phyloP scores from a whole-genome alignment of 805 yeast genomes.

The Blastobotrys chiropterorum region DNA sequence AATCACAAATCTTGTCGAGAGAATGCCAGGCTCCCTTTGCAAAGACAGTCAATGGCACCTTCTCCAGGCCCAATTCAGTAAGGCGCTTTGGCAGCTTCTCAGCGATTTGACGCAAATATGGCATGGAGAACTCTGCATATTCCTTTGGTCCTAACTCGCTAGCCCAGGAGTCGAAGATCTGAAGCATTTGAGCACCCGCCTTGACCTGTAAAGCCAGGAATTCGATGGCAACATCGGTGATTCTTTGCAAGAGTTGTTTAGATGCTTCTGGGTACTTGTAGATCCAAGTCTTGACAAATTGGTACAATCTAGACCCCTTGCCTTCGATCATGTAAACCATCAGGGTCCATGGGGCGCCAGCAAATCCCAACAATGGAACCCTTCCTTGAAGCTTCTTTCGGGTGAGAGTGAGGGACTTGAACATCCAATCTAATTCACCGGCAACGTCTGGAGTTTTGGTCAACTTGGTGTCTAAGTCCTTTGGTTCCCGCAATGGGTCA shows the following conservation, averaged over 20 bases:
- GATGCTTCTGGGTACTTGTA: constrained; percentile 70
- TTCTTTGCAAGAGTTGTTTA: constrained; percentile 63
- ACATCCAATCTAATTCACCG: constrained; percentile 87
- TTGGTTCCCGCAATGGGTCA: constrained; percentile 71
- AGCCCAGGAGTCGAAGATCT: constrained; percentile 97
- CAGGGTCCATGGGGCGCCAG: constrained; percentile 98
- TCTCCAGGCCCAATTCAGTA: constrained; percentile 65
- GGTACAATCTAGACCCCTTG: constrained; percentile 86
- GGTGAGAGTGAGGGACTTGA: constrained; percentile 88
- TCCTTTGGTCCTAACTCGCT: constrained; percentile 92
- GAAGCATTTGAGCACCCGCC: constrained; percentile 98
- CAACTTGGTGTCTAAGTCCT: constrained; percentile 44
- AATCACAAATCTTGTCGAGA: constrained; percentile 69
- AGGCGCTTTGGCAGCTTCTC: constrained; percentile 62
- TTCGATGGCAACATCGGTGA: constrained; percentile 85
- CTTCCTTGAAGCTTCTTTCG: constrained; percentile 79
- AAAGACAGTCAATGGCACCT: constrained; percentile 83
- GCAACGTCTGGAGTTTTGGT: constrained; percentile 60
- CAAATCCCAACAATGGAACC: constrained; percentile 91
- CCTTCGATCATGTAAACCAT: constrained; percentile 98
- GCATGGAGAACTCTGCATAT: constrained; percentile 81
- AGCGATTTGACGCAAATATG: constrained; percentile 76
- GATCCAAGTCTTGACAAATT: constrained; percentile 89
- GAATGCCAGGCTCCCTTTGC: constrained; percentile 99
- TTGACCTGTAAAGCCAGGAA: constrained; percentile 89